Base-by-base conservation (phyloP, 2,329 filamentous ascomycete genomes). In the Apiospora arundinis region DNA sequence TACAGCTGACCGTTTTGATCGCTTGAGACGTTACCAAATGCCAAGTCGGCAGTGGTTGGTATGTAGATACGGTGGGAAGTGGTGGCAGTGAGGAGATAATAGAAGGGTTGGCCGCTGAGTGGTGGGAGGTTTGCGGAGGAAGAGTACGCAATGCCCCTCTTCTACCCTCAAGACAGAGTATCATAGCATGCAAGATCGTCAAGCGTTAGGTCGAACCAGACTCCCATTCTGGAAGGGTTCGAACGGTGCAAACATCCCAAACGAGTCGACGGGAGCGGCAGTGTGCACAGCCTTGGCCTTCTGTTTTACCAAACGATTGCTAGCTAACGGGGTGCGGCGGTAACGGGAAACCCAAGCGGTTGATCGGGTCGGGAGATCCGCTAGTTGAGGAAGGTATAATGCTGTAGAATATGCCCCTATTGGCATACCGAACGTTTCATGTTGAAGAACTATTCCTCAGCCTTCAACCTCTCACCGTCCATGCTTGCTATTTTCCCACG, bases 221-320 rank as follows among this genome's bases (percentile, higher is more conserved):
- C 14, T n/a, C 28, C 52, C 56, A 40, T 63, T 63, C 28, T 63
- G 56, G 56, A 63, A 63, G 32, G 52, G 6, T 37, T 37, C 52
- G 16, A 37, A 37, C 52, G 28, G 52, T 18, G 56, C 56, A 63
- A 63, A 63, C 28, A 40, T 12, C 56, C 56, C 56, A 63, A 63
- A 63, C 32, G 56, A 63, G 32, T 63, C 56, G 32, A 40, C 32
- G 56, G 56, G 32, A 63, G 18, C 56, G 56, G 56, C 56, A 63
- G 56, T 18, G 28, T 40, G 28, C 56, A 63, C n/a, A 21, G 56
- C 3, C 32, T 63, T 63, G 21, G 32, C 32, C 9, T n/a, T n/a
- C 32, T 63, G 56, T 63, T 63, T 63, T 40, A 63, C 56, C 56
- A 63, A 32, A 40, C 32, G 56, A 63, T 63, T 63, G 56, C 32